These are phyloP conservation scores for Vitis hybrid DNA, from an alignment of 177 flowering plant genomes.

Conservation along the genomic window DNA sequence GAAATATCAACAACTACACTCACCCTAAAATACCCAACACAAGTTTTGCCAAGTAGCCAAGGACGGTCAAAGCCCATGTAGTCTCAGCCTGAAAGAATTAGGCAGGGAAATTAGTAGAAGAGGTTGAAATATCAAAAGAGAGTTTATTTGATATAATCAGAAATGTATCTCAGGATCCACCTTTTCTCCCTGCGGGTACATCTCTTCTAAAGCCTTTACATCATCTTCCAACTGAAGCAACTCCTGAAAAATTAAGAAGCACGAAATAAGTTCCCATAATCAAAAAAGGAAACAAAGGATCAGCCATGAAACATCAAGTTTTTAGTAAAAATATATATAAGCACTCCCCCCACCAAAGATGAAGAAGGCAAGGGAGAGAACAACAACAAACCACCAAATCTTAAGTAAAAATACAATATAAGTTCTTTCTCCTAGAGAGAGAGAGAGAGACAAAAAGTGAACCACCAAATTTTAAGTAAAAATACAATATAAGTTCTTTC, in stretches of 20 bases:
- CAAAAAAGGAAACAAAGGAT: background rate
- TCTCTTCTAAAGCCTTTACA: constrained; percentile 91
- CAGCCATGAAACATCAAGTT: background rate
- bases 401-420: no score
- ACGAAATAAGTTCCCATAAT: constrained; percentile 13
- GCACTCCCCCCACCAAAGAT: no score
- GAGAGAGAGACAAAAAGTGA: no score
- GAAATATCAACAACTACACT: constrained; percentile 12
- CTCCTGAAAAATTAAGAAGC: constrained; percentile 56
- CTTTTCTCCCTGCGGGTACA: constrained; percentile 99
- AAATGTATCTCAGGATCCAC: constrained; percentile 22
- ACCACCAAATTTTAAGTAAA: no score
- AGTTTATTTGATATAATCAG: background rate
- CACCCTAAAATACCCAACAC: constrained; percentile 89
- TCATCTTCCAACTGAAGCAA: constrained; percentile 92
- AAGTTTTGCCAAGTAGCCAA: constrained; percentile 91
- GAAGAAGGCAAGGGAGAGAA: no score
- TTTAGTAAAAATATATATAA: no score
- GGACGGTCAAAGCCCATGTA: constrained; percentile 94
- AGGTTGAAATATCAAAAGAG: background rate
- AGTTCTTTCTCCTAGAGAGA: no score
- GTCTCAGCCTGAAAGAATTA: constrained; percentile 79
- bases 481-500: no score
- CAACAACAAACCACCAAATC: no score
- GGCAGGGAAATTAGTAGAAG: constrained; percentile 6